Conservation (phyloP, 2,329 filamentous ascomycete species). For the Cordyceps tenuipes region DNA sequence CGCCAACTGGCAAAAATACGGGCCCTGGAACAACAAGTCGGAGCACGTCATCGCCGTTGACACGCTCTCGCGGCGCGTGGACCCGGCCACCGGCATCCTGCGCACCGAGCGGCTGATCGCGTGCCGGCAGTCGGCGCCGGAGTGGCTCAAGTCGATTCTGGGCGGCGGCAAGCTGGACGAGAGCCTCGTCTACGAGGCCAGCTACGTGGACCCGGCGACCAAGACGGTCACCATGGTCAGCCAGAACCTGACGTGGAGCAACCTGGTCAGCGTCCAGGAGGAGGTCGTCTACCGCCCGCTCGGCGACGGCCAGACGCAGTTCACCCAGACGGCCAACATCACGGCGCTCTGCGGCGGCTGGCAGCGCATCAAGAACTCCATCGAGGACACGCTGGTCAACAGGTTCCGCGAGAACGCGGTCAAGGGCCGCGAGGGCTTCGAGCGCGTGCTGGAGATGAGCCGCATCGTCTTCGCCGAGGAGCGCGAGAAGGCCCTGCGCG, state of each 20-base stretch:
- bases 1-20: constrained; percentile 98
- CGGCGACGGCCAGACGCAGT: constrained; percentile 57
- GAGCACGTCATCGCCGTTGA: constrained; percentile 94
- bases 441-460: constrained; percentile 89
- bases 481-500: constrained; percentile 44
- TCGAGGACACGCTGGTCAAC: constrained; percentile 85
- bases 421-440: constrained; percentile 89
- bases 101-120: constrained; percentile 56
- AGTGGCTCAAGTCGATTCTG: constrained; percentile 73
- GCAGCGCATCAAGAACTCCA: constrained; percentile 93
- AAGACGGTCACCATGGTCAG: constrained; percentile 96
- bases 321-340: constrained; percentile 84
- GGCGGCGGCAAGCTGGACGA: constrained; percentile 68
- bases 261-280: constrained; percentile 85
- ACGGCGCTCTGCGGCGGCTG: constrained; percentile 92
- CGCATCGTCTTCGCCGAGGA: constrained; percentile 87
- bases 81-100: constrained; percentile 49
- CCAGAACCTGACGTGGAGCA: constrained; percentile 87
- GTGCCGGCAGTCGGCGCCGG: constrained; percentile 57
- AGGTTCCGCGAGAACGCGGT: constrained; percentile 86
- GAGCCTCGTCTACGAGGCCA: constrained; percentile 88
- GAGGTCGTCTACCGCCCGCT: constrained; percentile 77
- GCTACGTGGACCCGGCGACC: constrained; percentile 75
- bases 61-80: constrained; percentile 65
- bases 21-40: constrained; percentile 98